Evolutionary conservation across 495 filamentous ascomycete genomes (phyloP).

Genomic region (Aspergillus haitiensis): DNA sequence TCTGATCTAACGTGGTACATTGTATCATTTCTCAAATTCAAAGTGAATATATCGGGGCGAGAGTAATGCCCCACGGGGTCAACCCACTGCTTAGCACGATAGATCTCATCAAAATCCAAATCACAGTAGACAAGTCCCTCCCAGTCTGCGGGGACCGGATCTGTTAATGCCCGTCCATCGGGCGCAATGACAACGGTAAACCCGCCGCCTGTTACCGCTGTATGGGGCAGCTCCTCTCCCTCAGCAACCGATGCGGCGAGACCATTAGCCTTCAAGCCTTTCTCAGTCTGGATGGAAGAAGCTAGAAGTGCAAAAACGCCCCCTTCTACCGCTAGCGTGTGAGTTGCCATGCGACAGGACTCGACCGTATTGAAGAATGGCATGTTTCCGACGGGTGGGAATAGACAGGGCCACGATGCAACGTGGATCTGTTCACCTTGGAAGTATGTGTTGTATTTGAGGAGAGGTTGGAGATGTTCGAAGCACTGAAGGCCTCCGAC

Average conservation of each 20-base stretch:
- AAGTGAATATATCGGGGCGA: slow-evolving; percentile 26
- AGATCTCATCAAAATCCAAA: slow-evolving; percentile 34
- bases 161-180: slow-evolving; percentile 7
- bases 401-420: slow-evolving; percentile 30
- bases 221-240: neutral
- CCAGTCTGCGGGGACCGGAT: neutral
- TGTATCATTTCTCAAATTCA: no score
- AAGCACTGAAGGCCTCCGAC: slow-evolving; percentile 35
- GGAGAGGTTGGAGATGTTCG: slow-evolving; percentile 39
- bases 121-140: slow-evolving; percentile 38
- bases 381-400: neutral
- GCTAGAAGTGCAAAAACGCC: neutral
- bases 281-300: neutral
- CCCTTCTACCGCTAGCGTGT: neutral
- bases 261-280: neutral
- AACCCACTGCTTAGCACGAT: slow-evolving; percentile 29
- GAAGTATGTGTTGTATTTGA: slow-evolving; percentile 33
- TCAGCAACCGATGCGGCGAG: neutral
- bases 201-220: slow-evolving; percentile 6
- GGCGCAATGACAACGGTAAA: slow-evolving; percentile 5
- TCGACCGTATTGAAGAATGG: slow-evolving; percentile 1
- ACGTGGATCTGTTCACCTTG: slow-evolving; percentile 41
- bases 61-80: slow-evolving; percentile 38
- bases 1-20: no score
- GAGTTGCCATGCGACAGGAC: neutral